These are phyloP conservation scores for Periconia sp. DNA, from an alignment of 2,329 filamentous ascomycete species.

Conservation along the genomic window DNA sequence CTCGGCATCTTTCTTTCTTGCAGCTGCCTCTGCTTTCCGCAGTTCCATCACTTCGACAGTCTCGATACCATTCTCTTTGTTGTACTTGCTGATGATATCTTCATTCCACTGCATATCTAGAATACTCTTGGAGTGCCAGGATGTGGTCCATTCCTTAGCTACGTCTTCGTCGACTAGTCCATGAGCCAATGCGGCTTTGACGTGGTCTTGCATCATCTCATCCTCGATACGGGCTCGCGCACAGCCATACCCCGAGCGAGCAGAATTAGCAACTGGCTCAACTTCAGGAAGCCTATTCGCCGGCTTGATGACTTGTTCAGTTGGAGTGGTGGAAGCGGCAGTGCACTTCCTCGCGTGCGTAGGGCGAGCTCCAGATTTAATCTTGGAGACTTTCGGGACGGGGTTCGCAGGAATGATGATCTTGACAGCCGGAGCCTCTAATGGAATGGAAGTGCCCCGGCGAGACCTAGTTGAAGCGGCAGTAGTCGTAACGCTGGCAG, in stretches of 20 bases:
- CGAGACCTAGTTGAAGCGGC: too few species aligned
- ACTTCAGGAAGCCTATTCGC: too few species aligned
- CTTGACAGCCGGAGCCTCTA: too few species aligned
- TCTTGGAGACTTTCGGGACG: too few species aligned
- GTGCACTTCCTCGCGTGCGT: too few species aligned
- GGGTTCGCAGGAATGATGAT: too few species aligned
- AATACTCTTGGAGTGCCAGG: conserved; percentile 16
- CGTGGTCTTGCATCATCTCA: conserved; percentile 18
- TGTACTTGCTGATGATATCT: conserved; percentile 17
- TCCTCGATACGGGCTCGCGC: conserved; percentile 20
- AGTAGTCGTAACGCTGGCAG: too few species aligned
- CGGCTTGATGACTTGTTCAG: too few species aligned
- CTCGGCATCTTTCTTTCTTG: conserved; percentile 17
- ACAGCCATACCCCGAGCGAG: conserved; percentile 24
- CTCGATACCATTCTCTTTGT: conserved; percentile 11
- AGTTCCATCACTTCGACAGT: conserved; percentile 16
- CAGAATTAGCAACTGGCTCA: too few species aligned
- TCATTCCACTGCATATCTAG: conserved; percentile 16
- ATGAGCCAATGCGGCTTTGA: conserved; percentile 1
- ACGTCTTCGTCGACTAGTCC: conserved; percentile 18
- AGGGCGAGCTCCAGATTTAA: too few species aligned
- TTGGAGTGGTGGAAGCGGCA: too few species aligned
- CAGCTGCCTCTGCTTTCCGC: conserved; percentile 14
- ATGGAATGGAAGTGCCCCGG: too few species aligned
- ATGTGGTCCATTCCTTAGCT: conserved; percentile 17